Percentiles rank a stretch among this genome's conserved stretches.
Evolutionary conservation across 2,329 filamentous ascomycete species (phyloP).

Genomic region (Penicillium sp.): DNA sequence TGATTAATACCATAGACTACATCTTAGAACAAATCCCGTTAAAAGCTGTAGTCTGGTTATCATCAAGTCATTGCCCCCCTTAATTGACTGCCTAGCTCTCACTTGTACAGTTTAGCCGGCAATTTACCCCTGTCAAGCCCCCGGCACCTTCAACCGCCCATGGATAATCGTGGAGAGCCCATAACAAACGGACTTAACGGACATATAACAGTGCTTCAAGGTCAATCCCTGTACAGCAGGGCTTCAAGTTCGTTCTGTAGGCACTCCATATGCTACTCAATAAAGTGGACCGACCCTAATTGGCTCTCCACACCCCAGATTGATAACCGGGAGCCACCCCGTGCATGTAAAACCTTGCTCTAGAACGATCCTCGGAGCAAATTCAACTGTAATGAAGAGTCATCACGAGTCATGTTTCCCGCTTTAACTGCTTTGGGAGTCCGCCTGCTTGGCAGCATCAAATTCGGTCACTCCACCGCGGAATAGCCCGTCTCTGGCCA

Average conservation of each 20-base stretch:
- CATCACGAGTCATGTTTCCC: neutral
- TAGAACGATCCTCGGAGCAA: neutral
- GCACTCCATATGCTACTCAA: neutral
- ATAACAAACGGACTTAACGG: too few species aligned
- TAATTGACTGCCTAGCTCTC: too few species aligned
- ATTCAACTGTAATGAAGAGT: neutral
- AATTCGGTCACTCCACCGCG: slow-evolving; percentile 11
- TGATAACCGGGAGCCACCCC: neutral
- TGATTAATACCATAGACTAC: too few species aligned
- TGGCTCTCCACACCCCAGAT: slow-evolving; percentile 5
- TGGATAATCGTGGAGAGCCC: too few species aligned
- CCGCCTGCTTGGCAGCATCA: slow-evolving; percentile 7
- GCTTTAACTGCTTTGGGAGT: slow-evolving; percentile 6
- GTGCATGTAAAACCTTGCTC: neutral
- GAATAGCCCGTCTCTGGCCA: slow-evolving; percentile 7
- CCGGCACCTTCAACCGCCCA: too few species aligned
- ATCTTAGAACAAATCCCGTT: too few species aligned
- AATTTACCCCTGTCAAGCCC: too few species aligned
- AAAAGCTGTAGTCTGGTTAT: too few species aligned
- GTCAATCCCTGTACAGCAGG: neutral
- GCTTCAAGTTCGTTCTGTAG: neutral
- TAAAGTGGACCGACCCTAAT: neutral
- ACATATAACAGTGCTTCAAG: neutral
- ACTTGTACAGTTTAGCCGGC: too few species aligned
- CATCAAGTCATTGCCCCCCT: too few species aligned